Evolutionary conservation across 169 alveolate species (phyloP), one percentile per base, ranked within the genome.

Genomic region (Plasmodium gaboni): DNA sequence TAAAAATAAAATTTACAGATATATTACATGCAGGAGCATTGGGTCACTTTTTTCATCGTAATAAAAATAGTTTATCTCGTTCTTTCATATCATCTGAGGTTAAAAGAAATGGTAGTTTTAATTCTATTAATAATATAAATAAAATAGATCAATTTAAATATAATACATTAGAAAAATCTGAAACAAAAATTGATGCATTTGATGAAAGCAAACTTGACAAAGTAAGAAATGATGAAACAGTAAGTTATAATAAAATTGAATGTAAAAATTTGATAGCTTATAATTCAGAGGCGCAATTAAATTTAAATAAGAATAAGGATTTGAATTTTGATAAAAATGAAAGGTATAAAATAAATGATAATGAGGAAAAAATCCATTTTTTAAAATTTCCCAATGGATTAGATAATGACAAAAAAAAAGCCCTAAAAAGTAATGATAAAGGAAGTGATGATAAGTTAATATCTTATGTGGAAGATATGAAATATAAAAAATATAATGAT

Each of bases 1-100:
- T 83, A 13, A 67, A 70, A 83, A 67, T 69, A 53, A 83, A 70
- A 72, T 69, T 83, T 60, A 70, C 86, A 26, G 91, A 83, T 28
- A 83, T 83, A 53, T 63, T 83, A 28, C 59, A 83, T 32, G 50
- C 74, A 53, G 53, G 85, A 15, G 44, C 73, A 61, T 50, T 83
- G 13, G 73, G 91, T 7, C 44, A 83, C 22, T 83, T 83, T 70
- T 83, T 83, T 73, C 78, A 63, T 26, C 83, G 91, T 1, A 70
- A 69, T 48, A 83, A 83, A 70, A 69, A 17, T 46, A 44, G 8
- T 63, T 24, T 48, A 61, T 83, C 74, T 32, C 57, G 57, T 22
- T 69, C 86, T 1, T 38, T 38, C 9, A 12, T 68, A 63, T 69
- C 85, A 44, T 71, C 91, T 8, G 50, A 69, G 19, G 5, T 51